Evolutionary conservation across 164 flowering plant genomes (phyloP).

Genomic region (Stephania japonica): DNA sequence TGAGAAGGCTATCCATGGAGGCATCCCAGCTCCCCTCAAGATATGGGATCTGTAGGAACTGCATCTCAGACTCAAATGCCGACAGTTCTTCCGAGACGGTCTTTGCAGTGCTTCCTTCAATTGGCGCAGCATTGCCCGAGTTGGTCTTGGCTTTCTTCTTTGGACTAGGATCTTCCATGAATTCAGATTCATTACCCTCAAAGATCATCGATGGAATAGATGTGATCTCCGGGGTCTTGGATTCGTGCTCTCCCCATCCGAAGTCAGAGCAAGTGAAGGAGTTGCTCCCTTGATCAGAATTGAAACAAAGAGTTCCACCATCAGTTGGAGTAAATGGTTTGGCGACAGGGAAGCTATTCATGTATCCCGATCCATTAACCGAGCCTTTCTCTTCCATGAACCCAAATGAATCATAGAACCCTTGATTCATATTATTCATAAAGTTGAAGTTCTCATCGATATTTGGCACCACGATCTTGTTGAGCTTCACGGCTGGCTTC

Average conservation of each 20-base stretch:
- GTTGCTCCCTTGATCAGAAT: constrained; percentile 76
- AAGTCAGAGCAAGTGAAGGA: constrained; percentile 66
- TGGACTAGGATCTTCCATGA: constrained; percentile 42
- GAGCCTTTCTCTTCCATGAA: constrained; percentile 57
- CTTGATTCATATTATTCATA: constrained; percentile 26
- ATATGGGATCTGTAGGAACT: constrained; percentile 58
- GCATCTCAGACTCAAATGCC: constrained; percentile 69
- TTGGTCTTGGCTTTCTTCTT: constrained; percentile 50
- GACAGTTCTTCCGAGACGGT: constrained; percentile 60
- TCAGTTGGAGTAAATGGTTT: constrained; percentile 29
- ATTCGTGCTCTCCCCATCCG: constrained; percentile 55
- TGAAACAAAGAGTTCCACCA: constrained; percentile 31
- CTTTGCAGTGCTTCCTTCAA: constrained; percentile 28
- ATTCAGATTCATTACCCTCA: constrained; percentile 42
- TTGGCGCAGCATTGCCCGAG: constrained; percentile 22
- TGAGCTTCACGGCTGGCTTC: constrained; percentile 28
- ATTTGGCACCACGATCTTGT: constrained; percentile 23
- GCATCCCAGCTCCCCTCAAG: constrained; percentile 64
- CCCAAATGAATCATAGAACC: constrained; percentile 25
- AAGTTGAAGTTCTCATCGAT: constrained; percentile 27
- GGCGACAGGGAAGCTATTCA: constrained; percentile 21
- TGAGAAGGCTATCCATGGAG: constrained; percentile 55
- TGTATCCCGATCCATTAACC: constrained; percentile 25
- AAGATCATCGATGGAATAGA: constrained; percentile 39
- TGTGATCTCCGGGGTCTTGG: constrained; percentile 63